phyloP scores from a whole-genome alignment of 1,284 basidiomycete genomes.

The Termitomyces sp. region DNA sequence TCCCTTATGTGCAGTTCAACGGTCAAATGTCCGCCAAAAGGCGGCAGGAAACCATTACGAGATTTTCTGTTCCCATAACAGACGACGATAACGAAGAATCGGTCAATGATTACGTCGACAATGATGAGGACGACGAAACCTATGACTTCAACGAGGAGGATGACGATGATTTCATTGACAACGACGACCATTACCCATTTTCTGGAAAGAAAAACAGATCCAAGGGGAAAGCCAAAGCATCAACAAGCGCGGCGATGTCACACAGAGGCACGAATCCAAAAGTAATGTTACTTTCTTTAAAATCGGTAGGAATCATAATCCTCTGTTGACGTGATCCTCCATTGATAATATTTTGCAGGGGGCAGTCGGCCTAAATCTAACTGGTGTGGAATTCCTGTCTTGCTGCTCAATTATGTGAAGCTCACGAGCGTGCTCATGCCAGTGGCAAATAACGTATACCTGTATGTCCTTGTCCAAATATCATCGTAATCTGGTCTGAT shows the following conservation, averaged over 20 bases:
- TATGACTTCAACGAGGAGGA: conserved; percentile 22
- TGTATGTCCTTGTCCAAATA: conserved; percentile 45
- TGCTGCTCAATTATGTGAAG: neutral
- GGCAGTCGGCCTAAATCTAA: conserved; percentile 83
- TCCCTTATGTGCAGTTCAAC: conserved; percentile 76
- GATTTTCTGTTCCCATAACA: conserved; percentile 56
- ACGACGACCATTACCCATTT: conserved; percentile 25
- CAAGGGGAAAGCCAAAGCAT: conserved; percentile 29
- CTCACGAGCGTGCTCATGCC: neutral
- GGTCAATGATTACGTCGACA: neutral
- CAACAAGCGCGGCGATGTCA: neutral
- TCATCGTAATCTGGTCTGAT: neutral
- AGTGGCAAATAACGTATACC: conserved; percentile 85
- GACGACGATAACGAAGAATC: neutral
- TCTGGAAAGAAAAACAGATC: conserved; percentile 28
- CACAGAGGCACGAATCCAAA: conserved; percentile 43
- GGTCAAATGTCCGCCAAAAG: conserved; percentile 75
- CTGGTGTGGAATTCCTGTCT: conserved; percentile 29
- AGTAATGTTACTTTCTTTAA: conserved; percentile 86
- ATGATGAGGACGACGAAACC: conserved; percentile 25
- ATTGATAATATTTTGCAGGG: conserved; percentile 34
- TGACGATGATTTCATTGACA: conserved; percentile 39
- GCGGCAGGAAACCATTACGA: conserved; percentile 74
- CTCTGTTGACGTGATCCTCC: neutral
- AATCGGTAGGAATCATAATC: conserved; percentile 42